Conservation (phyloP, 331 rosid genomes). For the Pyrus hybrid region DNA sequence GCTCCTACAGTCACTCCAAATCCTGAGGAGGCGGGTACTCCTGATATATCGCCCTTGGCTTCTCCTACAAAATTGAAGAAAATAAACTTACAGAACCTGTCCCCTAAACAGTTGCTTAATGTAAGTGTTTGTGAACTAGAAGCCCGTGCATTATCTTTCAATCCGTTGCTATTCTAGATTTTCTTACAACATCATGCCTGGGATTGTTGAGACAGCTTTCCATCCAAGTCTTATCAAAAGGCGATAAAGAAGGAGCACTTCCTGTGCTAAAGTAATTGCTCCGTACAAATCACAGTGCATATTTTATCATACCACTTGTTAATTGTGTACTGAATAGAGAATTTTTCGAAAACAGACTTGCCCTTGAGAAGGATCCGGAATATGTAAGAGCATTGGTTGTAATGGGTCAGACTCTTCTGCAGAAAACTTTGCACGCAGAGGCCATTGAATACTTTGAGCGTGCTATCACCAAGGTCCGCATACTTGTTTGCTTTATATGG, state of each 20-base stretch:
- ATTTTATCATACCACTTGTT: background rate
- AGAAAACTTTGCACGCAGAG: slow-evolving; percentile 50
- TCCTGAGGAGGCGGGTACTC: slow-evolving; percentile 23
- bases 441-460: slow-evolving; percentile 54
- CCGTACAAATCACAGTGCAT: background rate
- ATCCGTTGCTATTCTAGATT: background rate
- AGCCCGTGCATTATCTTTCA: slow-evolving; percentile 2
- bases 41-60: slow-evolving; percentile 27
- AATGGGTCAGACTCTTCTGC: slow-evolving; percentile 71
- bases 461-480: slow-evolving; percentile 65
- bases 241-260: slow-evolving; percentile 56
- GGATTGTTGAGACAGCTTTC: slow-evolving; percentile 57
- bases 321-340: slow-evolving; percentile 1
- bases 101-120: slow-evolving; percentile 51
- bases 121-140: slow-evolving; percentile 47
- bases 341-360: slow-evolving; percentile 30
- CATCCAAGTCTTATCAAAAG: slow-evolving; percentile 42
- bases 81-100: slow-evolving; percentile 43
- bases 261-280: slow-evolving; percentile 58
- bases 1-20: slow-evolving; percentile 18
- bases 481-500: background rate
- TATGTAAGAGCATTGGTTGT: slow-evolving; percentile 59
- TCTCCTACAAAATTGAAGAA: slow-evolving; percentile 41
- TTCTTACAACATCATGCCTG: slow-evolving; percentile 11
- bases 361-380: slow-evolving; percentile 87